Percentiles rank a stretch among this genome's conserved stretches.
Conservation (phyloP, 306 rosid species). For the Delonix regia region DNA sequence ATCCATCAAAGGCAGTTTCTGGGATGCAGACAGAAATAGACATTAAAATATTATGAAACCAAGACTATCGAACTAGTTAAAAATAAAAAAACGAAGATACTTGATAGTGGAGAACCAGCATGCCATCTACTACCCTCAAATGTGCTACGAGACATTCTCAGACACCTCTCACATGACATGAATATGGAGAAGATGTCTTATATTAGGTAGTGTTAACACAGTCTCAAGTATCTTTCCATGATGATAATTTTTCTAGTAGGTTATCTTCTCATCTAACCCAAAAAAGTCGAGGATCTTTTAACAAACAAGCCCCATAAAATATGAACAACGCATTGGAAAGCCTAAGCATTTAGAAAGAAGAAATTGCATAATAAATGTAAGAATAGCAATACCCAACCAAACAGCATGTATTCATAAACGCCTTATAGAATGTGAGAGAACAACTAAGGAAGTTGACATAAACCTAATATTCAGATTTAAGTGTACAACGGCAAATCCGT, state of each 20-base stretch:
- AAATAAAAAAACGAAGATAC: not conserved
- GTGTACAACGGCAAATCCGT: slow-evolving; percentile 82
- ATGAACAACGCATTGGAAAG: not conserved
- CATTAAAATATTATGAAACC: not conserved
- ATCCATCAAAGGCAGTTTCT: not conserved
- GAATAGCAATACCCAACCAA: not conserved
- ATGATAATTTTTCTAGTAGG: not conserved
- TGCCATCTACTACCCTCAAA: not conserved
- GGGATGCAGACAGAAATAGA: not conserved
- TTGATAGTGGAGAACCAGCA: too few species aligned
- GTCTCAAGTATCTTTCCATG: not conserved
- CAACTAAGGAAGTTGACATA: not conserved
- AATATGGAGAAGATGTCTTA: too few species aligned
- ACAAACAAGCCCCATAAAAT: not conserved
- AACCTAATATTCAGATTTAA: slow-evolving; percentile 16
- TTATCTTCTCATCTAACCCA: not conserved
- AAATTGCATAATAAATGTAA: not conserved
- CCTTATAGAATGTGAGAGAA: not conserved
- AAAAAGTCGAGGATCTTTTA: not conserved
- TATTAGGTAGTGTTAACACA: not conserved
- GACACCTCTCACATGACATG: too few species aligned
- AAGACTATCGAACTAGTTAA: not conserved
- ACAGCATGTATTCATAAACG: not conserved
- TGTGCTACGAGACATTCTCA: not conserved
- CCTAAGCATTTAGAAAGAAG: not conserved